Percentiles rank a stretch among this genome's conserved stretches.
These are phyloP conservation scores for Triticum timopheevii DNA, from an alignment of 176 grass and related monocot species.

Conservation along the genomic window DNA sequence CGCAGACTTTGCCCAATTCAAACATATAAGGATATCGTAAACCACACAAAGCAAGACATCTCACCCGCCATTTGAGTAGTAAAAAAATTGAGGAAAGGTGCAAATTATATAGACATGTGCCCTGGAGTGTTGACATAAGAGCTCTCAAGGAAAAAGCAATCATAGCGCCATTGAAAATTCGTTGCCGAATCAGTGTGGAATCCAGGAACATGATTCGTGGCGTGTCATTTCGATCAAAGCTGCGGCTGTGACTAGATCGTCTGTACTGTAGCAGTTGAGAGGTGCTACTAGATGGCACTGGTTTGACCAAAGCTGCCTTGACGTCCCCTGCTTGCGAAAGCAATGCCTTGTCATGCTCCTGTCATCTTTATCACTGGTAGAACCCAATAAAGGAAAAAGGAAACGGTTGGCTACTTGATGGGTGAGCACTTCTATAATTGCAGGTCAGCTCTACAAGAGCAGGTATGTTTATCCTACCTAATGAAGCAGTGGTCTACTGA, in stretches of 20 bases:
- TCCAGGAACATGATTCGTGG: background rate
- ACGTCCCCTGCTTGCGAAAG: conserved; percentile 1
- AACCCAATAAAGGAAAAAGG: background rate
- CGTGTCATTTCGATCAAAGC: background rate
- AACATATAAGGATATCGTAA: background rate
- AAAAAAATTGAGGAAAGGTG: background rate
- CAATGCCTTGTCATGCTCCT: background rate
- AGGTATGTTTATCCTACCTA: background rate
- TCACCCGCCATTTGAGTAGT: background rate
- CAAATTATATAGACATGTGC: background rate
- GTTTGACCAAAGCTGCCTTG: background rate
- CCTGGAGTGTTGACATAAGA: background rate
- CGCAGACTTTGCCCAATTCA: conserved; percentile 2
- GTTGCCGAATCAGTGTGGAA: background rate
- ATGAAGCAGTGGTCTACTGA: background rate
- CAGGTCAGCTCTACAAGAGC: background rate
- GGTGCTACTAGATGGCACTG: background rate
- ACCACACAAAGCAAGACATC: background rate
- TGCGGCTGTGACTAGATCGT: background rate
- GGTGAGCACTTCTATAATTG: background rate
- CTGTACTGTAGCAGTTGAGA: background rate
- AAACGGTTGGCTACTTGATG: background rate
- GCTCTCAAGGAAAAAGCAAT: background rate
- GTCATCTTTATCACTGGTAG: conserved; percentile 3
- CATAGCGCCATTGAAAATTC: background rate